phyloP scores from a whole-genome alignment of 257 asterid genomes.

The Pogostemon cablin region DNA sequence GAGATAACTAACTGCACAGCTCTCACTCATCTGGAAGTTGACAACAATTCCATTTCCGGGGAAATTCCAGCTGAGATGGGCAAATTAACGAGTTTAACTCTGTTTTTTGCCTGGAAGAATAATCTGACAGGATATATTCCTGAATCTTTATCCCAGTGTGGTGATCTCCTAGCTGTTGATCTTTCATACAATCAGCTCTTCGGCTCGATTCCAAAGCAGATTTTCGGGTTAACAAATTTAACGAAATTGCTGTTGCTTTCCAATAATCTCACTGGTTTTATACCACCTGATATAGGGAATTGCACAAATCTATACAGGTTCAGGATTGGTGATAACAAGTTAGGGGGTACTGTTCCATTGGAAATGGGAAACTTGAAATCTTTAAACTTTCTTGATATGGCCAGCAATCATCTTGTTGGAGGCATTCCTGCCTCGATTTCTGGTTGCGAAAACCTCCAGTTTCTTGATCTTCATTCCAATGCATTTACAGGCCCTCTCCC shows the following conservation, averaged over 20 bases:
- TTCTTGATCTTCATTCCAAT: constrained; percentile 92
- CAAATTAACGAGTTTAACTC: constrained; percentile 52
- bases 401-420: constrained; percentile 69
- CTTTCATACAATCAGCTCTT: constrained; percentile 79
- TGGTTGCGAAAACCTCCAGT: constrained; percentile 68
- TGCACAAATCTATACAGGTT: constrained; percentile 84
- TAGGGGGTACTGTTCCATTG: constrained; percentile 84
- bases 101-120: constrained; percentile 94
- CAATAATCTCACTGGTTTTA: constrained; percentile 75
- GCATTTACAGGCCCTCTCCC: constrained; percentile 72
- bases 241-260: constrained; percentile 76
- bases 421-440: constrained; percentile 68
- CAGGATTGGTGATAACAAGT: constrained; percentile 63
- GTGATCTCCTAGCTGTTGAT: constrained; percentile 80
- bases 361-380: constrained; percentile 73
- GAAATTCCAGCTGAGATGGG: constrained; percentile 75
- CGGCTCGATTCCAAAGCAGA: constrained; percentile 68
- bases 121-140: constrained; percentile 84
- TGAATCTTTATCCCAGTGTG: constrained; percentile 64
- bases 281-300: constrained; percentile 86
- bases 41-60: constrained; percentile 75
- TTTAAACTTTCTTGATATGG: constrained; percentile 80
- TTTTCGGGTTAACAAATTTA: constrained; percentile 65
- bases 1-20: constrained; percentile 68
- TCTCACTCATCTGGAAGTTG: constrained; percentile 85